Conservation (phyloP, 1,139 yeast genomes). For the Saccharomyces hybrid region DNA sequence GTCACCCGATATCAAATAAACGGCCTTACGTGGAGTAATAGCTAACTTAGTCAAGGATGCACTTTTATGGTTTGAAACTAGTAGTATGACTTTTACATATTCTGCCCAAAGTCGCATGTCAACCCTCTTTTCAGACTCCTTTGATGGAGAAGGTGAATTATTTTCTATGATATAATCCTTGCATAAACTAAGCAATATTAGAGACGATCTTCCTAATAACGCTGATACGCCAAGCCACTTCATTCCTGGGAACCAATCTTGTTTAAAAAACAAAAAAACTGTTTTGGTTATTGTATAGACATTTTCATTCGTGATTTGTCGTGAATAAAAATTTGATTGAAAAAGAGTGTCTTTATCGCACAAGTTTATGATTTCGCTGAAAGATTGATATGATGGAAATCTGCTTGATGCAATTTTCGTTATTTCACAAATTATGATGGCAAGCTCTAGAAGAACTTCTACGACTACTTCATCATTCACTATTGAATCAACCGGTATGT, state of each 20-base stretch:
- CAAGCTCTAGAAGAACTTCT: conserved; percentile 64
- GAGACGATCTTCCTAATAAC: conserved; percentile 51
- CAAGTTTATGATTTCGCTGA: conserved; percentile 34
- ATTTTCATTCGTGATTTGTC: conserved; percentile 29
- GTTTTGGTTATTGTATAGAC: conserved; percentile 39
- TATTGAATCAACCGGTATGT: conserved; percentile 63
- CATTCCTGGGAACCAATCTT: conserved; percentile 55
- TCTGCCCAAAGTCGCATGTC: conserved; percentile 59
- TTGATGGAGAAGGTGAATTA: conserved; percentile 42
- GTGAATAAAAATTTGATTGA: conserved; percentile 32
- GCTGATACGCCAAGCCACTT: conserved; percentile 67
- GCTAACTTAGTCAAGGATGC: conserved; percentile 45
- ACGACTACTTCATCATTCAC: conserved; percentile 64
- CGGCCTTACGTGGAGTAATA: conserved; percentile 66
- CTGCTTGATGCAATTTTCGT: conserved; percentile 45
- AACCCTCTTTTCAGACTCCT: conserved; percentile 41
- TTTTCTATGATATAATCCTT: conserved; percentile 46
- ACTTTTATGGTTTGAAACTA: conserved; percentile 31
- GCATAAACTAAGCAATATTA: conserved; percentile 50
- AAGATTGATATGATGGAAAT: conserved; percentile 43
- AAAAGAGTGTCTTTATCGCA: conserved; percentile 35
- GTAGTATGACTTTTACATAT: conserved; percentile 51
- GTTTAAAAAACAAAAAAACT: conserved; percentile 49
- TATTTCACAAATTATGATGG: conserved; percentile 50
- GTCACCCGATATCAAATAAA: conserved; percentile 55